A percentile compares a stretch with the other conserved stretches of the same genome.
These are phyloP conservation scores for Komagataea norvegica DNA, from an alignment of 1,139 yeast species.

Conservation along the genomic window DNA sequence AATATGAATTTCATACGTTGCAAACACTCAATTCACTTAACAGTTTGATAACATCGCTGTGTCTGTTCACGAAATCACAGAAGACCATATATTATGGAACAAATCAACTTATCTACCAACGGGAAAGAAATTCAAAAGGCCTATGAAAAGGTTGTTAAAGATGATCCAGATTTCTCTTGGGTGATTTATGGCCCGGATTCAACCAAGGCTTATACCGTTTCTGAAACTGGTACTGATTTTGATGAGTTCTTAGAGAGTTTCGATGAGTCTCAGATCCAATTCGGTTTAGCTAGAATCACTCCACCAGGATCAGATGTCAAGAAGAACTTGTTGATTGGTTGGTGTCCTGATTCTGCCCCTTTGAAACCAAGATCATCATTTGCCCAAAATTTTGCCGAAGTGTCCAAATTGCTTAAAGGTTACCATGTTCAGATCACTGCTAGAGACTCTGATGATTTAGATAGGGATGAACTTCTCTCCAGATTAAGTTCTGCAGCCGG, in stretches of 20 bases:
- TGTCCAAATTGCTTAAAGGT: conserved; percentile 64
- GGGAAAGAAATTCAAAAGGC: conserved; percentile 47
- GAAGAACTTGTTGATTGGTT: conserved; percentile 81
- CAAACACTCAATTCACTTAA: no score
- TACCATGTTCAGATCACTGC: conserved; percentile 97
- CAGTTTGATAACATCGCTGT: no score
- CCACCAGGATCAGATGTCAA: conserved; percentile 88
- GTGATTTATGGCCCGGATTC: conserved; percentile 61
- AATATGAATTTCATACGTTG: no score
- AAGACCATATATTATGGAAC: conserved; percentile 23
- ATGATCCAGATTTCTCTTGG: conserved; percentile 52
- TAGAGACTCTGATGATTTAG: conserved; percentile 87
- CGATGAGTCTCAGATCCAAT: conserved; percentile 85
- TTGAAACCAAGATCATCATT: conserved; percentile 68
- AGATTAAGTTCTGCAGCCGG: conserved; percentile 92
- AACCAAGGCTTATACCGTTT: conserved; percentile 52
- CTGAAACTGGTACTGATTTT: conserved; percentile 56
- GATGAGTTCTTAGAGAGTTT: conserved; percentile 77
- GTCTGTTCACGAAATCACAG: no score
- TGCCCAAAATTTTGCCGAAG: conserved; percentile 72
- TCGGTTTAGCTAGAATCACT: conserved; percentile 81
- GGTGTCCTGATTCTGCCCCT: conserved; percentile 91
- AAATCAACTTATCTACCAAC: conserved; percentile 25
- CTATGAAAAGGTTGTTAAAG: conserved; percentile 61
- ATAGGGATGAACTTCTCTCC: conserved; percentile 66